Evolutionary conservation across 2,329 filamentous ascomycete species (phyloP), one percentile per base, ranked within the genome.

Genomic region (Curvularia hawaiiensis): DNA sequence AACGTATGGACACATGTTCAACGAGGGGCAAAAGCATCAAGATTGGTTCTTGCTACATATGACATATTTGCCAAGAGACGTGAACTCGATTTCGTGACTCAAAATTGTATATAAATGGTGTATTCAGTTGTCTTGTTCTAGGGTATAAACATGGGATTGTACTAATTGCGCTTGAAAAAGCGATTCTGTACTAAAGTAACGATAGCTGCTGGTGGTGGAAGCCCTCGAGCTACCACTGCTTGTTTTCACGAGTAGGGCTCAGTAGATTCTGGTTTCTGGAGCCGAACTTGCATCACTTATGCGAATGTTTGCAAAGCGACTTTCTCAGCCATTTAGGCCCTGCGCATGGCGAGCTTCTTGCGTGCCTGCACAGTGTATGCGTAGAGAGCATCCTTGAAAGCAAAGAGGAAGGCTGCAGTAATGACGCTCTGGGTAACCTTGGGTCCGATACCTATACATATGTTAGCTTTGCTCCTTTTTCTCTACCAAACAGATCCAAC

Each of bases 381-480:
- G 75, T 98, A 99, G 6, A 99, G 84, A 7, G 92, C 91, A 75
- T 99, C 95, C 83, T 99, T 99, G 82, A 99, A 97, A 2, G 93
- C 95, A 75, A 99, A 99, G 57, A 99, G 82, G 79, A 98, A 92
- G 3, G 95, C 95, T 6, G 95, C 95, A 4, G 95, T 99, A 61
- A 99, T 85, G 45, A 98, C 95, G 74, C 93, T 97, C 80, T 99
- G 95, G 20, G 92, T 93, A 66, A 99, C 89, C 84, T 99, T 99
- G 67, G 95, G 92, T 22, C 89, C 92, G 72, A 99, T 96, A 52
- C 94, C 93, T 97, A 64, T 8, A 6, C 11, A 35, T 18, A 8
- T 3, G 41, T 70, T 49, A 70, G 60, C 5, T 40, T 22, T 16
- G 2, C 50, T 33, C 4, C 9, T 11, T 14, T 35, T 3, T 4